A percentile compares a stretch with the other conserved stretches of the same genome.
Evolutionary conservation across 2,329 filamentous ascomycete genomes (phyloP).

Genomic region (Fusarium annulatum): DNA sequence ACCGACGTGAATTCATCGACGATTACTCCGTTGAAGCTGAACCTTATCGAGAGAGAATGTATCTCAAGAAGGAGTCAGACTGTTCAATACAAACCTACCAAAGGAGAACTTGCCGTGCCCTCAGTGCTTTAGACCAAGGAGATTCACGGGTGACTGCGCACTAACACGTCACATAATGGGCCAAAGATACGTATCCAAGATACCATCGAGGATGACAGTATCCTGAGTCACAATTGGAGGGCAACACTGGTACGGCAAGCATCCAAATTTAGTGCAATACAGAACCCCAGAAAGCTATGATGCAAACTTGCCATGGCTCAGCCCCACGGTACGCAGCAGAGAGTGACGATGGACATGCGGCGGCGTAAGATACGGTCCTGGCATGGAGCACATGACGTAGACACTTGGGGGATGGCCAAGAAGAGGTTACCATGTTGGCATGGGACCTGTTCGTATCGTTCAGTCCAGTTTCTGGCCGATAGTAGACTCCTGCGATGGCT

Average conservation of each 20-base stretch:
- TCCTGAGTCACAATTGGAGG: neutral
- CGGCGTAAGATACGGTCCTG: neutral
- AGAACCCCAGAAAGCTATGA: neutral
- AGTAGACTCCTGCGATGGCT: slow-evolving; percentile 12
- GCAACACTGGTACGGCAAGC: neutral
- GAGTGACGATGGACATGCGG: neutral
- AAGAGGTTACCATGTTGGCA: neutral
- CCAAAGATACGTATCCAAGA: neutral
- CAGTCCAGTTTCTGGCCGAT: neutral
- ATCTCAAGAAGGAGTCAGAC: neutral
- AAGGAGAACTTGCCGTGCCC: neutral
- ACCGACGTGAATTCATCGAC: neutral
- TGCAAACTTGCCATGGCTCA: neutral
- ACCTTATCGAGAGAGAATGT: neutral
- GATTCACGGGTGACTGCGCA: neutral
- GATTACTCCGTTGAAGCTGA: neutral
- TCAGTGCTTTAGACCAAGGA: neutral
- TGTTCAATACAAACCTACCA: neutral
- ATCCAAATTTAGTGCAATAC: neutral
- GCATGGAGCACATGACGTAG: neutral
- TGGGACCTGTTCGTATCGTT: neutral
- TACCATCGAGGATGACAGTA: neutral
- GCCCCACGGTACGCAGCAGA: neutral
- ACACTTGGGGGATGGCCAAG: neutral
- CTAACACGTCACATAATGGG: neutral